A percentile compares a stretch with the other conserved stretches of the same genome.
These are phyloP conservation scores for Colletotrichum sp. DNA, from an alignment of 2,329 filamentous ascomycete genomes.

Conservation along the genomic window DNA sequence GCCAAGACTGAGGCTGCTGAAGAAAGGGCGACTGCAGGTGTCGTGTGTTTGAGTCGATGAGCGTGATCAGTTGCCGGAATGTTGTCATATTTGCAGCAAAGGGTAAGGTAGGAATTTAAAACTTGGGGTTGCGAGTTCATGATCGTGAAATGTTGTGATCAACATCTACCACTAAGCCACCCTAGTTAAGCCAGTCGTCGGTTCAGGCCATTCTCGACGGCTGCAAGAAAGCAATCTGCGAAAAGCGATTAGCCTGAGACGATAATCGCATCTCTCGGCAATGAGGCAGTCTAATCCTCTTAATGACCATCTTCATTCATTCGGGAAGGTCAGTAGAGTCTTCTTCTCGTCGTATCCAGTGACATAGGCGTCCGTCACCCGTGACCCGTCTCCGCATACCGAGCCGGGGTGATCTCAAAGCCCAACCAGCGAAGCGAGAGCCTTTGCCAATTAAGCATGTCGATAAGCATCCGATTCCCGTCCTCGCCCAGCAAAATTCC, in stretches of 20 bases:
- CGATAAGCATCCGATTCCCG: not conserved
- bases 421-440: not conserved
- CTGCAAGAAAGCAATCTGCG: not conserved
- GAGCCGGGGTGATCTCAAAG: not conserved
- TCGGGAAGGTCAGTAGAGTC: not conserved
- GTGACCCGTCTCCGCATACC: not conserved
- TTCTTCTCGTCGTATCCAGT: not conserved
- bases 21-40: not conserved
- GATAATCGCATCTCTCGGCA: rapidly evolving
- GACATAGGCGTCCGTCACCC: not conserved
- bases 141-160: not conserved
- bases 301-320: not conserved
- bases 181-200: too few species aligned
- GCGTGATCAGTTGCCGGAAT: not conserved
- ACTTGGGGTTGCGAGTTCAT: not conserved
- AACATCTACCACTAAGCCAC: not conserved
- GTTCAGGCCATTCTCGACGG: too few species aligned
- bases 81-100: not conserved
- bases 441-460: not conserved
- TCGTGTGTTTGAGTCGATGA: not conserved
- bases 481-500: not conserved
- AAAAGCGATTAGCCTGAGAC: rapidly evolving
- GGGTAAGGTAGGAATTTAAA: not conserved
- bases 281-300: not conserved
- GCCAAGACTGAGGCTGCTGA: not conserved